Evolutionary conservation across 768 basidiomycete species (phyloP).

Genomic region (Fistulinella prunicolor): DNA sequence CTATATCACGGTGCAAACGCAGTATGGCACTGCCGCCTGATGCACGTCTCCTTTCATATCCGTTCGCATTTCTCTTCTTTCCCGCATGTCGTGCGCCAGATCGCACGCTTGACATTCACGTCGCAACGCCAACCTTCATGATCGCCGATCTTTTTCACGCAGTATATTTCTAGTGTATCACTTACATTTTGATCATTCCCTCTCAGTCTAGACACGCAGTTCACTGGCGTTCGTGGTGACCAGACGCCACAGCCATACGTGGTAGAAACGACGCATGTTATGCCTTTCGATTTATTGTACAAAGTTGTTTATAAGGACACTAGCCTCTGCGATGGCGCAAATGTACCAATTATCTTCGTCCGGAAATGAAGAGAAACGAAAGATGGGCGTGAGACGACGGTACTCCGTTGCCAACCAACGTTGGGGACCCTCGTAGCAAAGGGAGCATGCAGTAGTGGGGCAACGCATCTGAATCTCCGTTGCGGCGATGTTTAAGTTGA

Average conservation of each 20-base stretch:
- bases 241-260: too few species aligned
- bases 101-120: conserved; percentile 10
- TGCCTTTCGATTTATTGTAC: conserved; percentile 3
- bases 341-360: too few species aligned
- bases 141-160: background rate
- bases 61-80: background rate
- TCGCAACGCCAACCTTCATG: conserved; percentile 14
- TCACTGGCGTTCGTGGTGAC: background rate
- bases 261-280: too few species aligned
- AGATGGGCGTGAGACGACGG: too few species aligned
- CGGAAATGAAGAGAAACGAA: background rate
- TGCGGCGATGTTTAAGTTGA: too few species aligned
- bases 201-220: too few species aligned
- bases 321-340: background rate
- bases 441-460: too few species aligned
- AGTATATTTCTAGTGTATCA: background rate
- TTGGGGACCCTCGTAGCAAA: too few species aligned
- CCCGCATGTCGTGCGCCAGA: conserved; percentile 8
- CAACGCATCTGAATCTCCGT: too few species aligned
- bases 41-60: background rate
- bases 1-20: conserved; percentile 16
- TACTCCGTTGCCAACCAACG: too few species aligned
- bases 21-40: conserved; percentile 4
- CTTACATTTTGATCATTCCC: background rate
- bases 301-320: conserved; percentile 1